A percentile compares a stretch with the other conserved stretches of the same genome.
These are phyloP conservation scores for Orbilia oligospora DNA, from an alignment of 2,329 filamentous ascomycete species.

Conservation along the genomic window DNA sequence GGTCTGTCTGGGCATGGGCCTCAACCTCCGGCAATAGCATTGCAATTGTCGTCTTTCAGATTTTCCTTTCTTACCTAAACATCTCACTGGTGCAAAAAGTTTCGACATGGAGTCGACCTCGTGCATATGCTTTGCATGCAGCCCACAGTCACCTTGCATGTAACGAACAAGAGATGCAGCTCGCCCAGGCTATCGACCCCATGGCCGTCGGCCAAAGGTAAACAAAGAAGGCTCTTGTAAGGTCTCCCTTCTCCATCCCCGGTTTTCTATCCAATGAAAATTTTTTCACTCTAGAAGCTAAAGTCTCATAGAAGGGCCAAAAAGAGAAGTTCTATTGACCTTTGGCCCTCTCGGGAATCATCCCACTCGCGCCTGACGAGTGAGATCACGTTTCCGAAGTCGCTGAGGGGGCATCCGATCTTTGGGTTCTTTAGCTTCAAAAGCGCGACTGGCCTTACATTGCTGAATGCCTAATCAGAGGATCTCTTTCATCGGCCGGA, in stretches of 20 bases:
- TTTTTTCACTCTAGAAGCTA: conserved; percentile 58
- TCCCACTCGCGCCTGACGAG: conserved; percentile 61
- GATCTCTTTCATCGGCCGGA: conserved; percentile 41
- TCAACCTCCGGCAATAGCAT: conserved; percentile 52
- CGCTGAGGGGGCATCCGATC: conserved; percentile 43
- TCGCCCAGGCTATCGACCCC: conserved; percentile 56
- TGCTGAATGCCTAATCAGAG: conserved; percentile 32
- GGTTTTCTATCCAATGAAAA: conserved; percentile 58
- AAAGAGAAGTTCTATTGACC: conserved; percentile 56
- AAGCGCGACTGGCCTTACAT: conserved; percentile 44
- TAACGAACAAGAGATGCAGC: conserved; percentile 61
- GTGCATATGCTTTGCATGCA: conserved; percentile 61
- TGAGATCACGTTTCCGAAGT: conserved; percentile 60
- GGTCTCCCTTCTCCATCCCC: conserved; percentile 42
- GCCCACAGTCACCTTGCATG: conserved; percentile 61
- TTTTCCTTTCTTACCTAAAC: conserved; percentile 57
- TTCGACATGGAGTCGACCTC: conserved; percentile 58
- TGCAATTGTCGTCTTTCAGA: conserved; percentile 27
- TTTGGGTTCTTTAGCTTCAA: conserved; percentile 28
- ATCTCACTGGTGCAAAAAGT: conserved; percentile 55
- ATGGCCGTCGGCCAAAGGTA: conserved; percentile 60
- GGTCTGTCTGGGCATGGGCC: conserved; percentile 42
- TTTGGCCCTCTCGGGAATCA: conserved; percentile 54
- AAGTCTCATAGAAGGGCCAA: conserved; percentile 54
- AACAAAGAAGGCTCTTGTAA: conserved; percentile 50